Conservation (phyloP, 2,329 filamentous ascomycete species). For the Xylariaceae sp. region DNA sequence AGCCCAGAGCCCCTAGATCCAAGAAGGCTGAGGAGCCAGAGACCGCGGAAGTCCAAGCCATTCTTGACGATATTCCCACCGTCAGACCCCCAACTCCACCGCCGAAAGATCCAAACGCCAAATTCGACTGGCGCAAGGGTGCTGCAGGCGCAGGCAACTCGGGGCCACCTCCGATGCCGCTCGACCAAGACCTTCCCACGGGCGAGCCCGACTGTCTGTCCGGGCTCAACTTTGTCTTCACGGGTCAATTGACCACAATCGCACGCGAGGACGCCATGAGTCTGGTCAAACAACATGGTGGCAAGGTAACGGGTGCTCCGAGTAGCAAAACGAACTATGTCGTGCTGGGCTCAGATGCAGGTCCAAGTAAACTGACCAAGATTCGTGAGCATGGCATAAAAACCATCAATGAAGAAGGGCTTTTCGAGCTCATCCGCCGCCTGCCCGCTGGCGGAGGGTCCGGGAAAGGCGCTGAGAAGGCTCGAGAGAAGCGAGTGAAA, state of each 20-base stretch:
- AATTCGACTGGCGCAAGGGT: slow-evolving; percentile 72
- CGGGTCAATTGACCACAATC: slow-evolving; percentile 73
- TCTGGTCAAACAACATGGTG: slow-evolving; percentile 87
- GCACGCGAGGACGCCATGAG: slow-evolving; percentile 77
- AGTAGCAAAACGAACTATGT: slow-evolving; percentile 94
- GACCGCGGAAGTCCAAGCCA: slow-evolving; percentile 67
- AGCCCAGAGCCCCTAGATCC: slow-evolving; percentile 48
- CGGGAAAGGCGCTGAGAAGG: slow-evolving; percentile 79
- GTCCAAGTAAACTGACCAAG: slow-evolving; percentile 84
- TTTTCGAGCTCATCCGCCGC: slow-evolving; percentile 75
- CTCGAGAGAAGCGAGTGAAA: slow-evolving; percentile 73
- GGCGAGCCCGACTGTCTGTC: slow-evolving; percentile 85
- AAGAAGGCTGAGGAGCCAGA: slow-evolving; percentile 63
- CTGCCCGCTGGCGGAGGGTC: slow-evolving; percentile 82
- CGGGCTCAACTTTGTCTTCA: slow-evolving; percentile 91
- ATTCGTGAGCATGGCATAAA: slow-evolving; percentile 75
- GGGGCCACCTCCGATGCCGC: slow-evolving; percentile 55
- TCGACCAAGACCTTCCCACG: slow-evolving; percentile 64
- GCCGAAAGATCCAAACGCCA: slow-evolving; percentile 57
- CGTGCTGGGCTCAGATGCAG: slow-evolving; percentile 83
- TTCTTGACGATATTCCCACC: slow-evolving; percentile 79
- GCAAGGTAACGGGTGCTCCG: slow-evolving; percentile 77
- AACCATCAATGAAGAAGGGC: slow-evolving; percentile 87
- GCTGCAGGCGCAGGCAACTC: slow-evolving; percentile 51
- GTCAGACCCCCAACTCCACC: slow-evolving; percentile 80